Evolutionary conservation across 768 basidiomycete species (phyloP).

Genomic region (Pluteus cervinus): DNA sequence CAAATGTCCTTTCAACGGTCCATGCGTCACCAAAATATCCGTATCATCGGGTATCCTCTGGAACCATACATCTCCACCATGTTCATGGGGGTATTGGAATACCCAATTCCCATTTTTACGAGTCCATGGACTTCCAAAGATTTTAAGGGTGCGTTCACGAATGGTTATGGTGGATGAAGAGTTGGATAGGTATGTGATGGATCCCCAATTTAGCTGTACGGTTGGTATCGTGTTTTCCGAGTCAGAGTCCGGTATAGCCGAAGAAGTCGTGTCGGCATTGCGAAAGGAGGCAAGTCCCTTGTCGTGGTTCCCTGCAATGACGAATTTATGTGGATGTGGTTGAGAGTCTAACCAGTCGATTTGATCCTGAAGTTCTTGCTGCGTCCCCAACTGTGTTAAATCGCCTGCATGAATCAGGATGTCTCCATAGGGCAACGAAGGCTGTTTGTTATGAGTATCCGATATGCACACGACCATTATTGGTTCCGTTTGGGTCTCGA

Average conservation of each 20-base stretch:
- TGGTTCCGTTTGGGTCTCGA: conserved; percentile 1
- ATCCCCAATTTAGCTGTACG: conserved; percentile 1
- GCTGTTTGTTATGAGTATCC: conserved; percentile 24
- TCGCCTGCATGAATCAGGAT: conserved; percentile 36
- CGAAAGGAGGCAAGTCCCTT: conserved; percentile 2
- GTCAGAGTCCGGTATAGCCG: too few species aligned
- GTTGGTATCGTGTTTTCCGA: background rate
- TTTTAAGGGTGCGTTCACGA: background rate
- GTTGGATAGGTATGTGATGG: conserved; percentile 5
- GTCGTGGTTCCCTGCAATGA: conserved; percentile 4
- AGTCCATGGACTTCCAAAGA: conserved; percentile 4
- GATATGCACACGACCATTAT: conserved; percentile 31
- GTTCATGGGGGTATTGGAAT: conserved; percentile 4
- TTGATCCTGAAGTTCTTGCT: conserved; percentile 20
- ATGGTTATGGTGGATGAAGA: conserved; percentile 2
- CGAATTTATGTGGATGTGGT: conserved; percentile 4
- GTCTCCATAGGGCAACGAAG: conserved; percentile 29
- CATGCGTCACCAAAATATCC: conserved; percentile 3
- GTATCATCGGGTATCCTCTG: conserved; percentile 1
- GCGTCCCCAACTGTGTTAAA: conserved; percentile 29
- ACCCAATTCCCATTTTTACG: conserved; percentile 2
- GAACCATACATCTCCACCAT: background rate
- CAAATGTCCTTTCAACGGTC: conserved; percentile 1
- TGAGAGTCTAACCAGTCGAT: conserved; percentile 21
- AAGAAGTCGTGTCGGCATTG: too few species aligned